A percentile compares a stretch with the other conserved stretches of the same genome.
These are phyloP conservation scores for Lodderomyces jiufengensis DNA, from an alignment of 1,139 yeast genomes.

Conservation along the genomic window DNA sequence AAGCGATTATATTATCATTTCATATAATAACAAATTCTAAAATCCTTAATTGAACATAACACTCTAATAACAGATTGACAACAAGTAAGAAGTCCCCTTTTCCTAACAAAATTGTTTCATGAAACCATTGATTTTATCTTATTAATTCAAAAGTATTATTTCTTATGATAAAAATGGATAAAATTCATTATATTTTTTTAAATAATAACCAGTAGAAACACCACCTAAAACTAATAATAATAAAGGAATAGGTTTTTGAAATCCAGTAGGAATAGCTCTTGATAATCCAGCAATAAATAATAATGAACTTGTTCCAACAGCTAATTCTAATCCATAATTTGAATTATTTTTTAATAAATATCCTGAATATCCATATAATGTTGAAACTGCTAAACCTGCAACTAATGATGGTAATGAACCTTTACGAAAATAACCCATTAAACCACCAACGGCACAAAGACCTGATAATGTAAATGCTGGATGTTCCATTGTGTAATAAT, in stretches of 20 bases:
- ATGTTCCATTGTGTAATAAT: slow-evolving; percentile 53
- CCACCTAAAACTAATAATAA: slow-evolving; percentile 63
- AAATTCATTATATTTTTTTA: slow-evolving; percentile 65
- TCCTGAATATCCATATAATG: slow-evolving; percentile 73
- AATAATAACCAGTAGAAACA: slow-evolving; percentile 63
- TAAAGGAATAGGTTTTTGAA: slow-evolving; percentile 75
- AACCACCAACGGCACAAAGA: slow-evolving; percentile 71
- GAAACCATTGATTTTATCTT: too few relatives aligned
- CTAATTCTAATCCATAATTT: slow-evolving; percentile 78
- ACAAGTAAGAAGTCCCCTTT: too few relatives aligned
- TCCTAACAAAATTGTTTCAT: too few relatives aligned
- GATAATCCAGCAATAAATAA: slow-evolving; percentile 67
- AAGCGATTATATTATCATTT: too few relatives aligned
- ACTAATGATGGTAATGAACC: slow-evolving; percentile 75
- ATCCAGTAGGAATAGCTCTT: slow-evolving; percentile 57
- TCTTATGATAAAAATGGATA: slow-evolving; percentile 30
- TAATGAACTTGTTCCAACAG: slow-evolving; percentile 66
- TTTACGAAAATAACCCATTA: slow-evolving; percentile 67
- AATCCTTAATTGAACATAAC: too few relatives aligned
- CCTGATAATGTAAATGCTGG: slow-evolving; percentile 76
- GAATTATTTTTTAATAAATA: slow-evolving; percentile 69
- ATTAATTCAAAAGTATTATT: too few relatives aligned
- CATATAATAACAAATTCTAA: too few relatives aligned
- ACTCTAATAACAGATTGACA: too few relatives aligned
- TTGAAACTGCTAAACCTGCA: slow-evolving; percentile 72